Percentiles rank a stretch among this genome's conserved stretches.
These are phyloP conservation scores for Coniophora puteana DNA, from an alignment of 1,284 basidiomycete genomes.

Conservation along the genomic window DNA sequence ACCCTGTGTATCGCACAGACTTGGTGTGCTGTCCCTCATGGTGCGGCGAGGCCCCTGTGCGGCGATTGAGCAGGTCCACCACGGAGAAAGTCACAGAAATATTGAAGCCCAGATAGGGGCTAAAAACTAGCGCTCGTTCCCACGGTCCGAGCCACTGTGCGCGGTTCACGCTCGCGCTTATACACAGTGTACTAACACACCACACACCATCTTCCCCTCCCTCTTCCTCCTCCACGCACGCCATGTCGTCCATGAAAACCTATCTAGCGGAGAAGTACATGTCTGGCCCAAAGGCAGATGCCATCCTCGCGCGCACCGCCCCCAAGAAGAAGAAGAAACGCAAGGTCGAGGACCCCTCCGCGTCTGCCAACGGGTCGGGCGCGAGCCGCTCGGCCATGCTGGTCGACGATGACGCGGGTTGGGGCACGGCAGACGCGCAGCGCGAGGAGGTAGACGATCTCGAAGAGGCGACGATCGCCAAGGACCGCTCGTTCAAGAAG, in stretches of 20 bases:
- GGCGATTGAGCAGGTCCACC: too few species aligned
- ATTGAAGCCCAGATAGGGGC: too few species aligned
- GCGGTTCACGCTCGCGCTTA: background rate
- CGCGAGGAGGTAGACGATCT: constrained; percentile 51
- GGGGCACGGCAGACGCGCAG: constrained; percentile 43
- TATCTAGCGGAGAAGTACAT: constrained; percentile 89
- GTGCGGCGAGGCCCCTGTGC: too few species aligned
- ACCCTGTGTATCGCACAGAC: too few species aligned
- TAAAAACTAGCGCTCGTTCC: too few species aligned
- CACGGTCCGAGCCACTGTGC: background rate
- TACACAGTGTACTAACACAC: background rate
- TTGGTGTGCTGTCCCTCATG: too few species aligned
- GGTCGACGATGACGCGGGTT: constrained; percentile 69
- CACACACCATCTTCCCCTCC: too few species aligned
- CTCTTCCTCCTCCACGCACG: too few species aligned
- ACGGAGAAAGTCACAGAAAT: background rate
- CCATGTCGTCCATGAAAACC: constrained; percentile 47
- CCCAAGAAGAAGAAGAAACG: constrained; percentile 72
- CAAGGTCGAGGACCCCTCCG: constrained; percentile 47
- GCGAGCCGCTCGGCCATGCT: constrained; percentile 39
- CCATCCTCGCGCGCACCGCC: constrained; percentile 74
- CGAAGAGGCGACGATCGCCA: constrained; percentile 57
- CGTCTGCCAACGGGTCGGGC: too few species aligned
- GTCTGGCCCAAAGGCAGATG: constrained; percentile 96
- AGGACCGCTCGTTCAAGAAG: constrained; percentile 76